Base-by-base conservation (phyloP, 805 yeast species). In the Kodamaea fukazawae region DNA sequence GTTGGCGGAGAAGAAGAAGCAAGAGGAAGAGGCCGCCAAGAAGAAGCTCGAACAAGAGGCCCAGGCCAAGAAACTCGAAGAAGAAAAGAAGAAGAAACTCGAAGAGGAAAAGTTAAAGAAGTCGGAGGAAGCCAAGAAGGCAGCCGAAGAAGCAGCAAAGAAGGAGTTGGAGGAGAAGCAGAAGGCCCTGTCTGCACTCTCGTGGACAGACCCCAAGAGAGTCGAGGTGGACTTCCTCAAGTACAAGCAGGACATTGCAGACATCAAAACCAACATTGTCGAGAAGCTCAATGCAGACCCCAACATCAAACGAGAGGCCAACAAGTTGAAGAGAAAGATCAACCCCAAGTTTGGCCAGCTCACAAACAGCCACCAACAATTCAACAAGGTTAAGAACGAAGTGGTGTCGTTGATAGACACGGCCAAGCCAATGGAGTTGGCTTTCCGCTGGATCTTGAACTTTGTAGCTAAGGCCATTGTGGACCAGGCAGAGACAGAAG, bases 271-370 rank as follows among this genome's bases (percentile, higher is more conserved):
- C 1, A 70, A 76, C 14, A 70, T 90, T 10, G 80, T 79, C 3
- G 71, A 66, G 9, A 76, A 77, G 7, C 71, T 88, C 23, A 57
- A 60, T n/a, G 46, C 48, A 10, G 70, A 81, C 49, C 73, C 75
- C 18, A 75, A 67, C 22, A 54, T 76, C 27, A 82, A 81, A 50
- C 76, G 74, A 34, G 55, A 60, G n/a, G 71, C 81, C 26, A 71
- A 75, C 13, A 71, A 73, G n/a, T 73, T 79, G 40, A 83, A 83
- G 54, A 70, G 96, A 36, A 79, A 81, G 51, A 78, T 93, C 49
- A 87, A 87, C 54, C 93, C 96, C 4, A 85, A 83, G 55, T 80
- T 93, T 49, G 98, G 99, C 9, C 98, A 93, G 63, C 68, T 93
- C 44, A 88, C 96, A 1, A 82, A 80, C 53, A 80, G 89, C 38